These are phyloP conservation scores for Coemansia sp. DNA, from an alignment of 192 early-diverging fungal species.

Conservation along the genomic window DNA sequence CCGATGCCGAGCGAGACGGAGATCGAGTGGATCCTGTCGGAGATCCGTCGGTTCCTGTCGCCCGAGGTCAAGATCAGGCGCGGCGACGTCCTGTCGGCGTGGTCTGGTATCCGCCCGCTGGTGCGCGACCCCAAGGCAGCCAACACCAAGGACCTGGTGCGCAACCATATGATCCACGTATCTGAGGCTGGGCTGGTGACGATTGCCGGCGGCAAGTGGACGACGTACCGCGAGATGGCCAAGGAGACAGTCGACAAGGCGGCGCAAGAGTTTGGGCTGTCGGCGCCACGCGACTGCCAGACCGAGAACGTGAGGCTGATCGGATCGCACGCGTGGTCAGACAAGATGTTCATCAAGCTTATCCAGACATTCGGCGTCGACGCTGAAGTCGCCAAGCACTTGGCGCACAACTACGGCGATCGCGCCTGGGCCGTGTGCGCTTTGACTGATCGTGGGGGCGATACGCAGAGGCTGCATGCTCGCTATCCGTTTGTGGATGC, in stretches of 20 bases:
- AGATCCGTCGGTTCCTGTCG: conserved; percentile 89
- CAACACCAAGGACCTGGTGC: conserved; percentile 90
- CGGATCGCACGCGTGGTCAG: conserved; percentile 85
- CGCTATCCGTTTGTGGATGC: conserved; percentile 94
- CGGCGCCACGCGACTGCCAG: conserved; percentile 70
- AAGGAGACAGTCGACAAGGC: conserved; percentile 92
- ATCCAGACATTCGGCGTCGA: conserved; percentile 97
- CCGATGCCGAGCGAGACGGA: conserved; percentile 92
- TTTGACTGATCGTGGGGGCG: conserved; percentile 72
- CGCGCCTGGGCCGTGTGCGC: conserved; percentile 92
- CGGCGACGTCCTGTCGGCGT: conserved; percentile 95
- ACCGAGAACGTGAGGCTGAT: conserved; percentile 79
- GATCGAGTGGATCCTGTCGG: conserved; percentile 93
- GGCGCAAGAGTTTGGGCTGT: conserved; percentile 71
- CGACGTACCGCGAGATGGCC: conserved; percentile 97
- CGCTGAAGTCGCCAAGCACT: conserved; percentile 86
- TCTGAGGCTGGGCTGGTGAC: conserved; percentile 81
- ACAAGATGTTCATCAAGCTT: conserved; percentile 94
- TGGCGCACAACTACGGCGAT: conserved; percentile 91
- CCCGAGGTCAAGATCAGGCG: conserved; percentile 95
- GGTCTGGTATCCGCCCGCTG: conserved; percentile 96
- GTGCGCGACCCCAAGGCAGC: conserved; percentile 94
- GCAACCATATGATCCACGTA: conserved; percentile 97
- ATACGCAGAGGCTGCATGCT: conserved; percentile 71
- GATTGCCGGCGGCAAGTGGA: conserved; percentile 99